A percentile compares a stretch with the other conserved stretches of the same genome.
These are phyloP conservation scores for Talaromyces wortmannii DNA, from an alignment of 495 filamentous ascomycete genomes.

Conservation along the genomic window DNA sequence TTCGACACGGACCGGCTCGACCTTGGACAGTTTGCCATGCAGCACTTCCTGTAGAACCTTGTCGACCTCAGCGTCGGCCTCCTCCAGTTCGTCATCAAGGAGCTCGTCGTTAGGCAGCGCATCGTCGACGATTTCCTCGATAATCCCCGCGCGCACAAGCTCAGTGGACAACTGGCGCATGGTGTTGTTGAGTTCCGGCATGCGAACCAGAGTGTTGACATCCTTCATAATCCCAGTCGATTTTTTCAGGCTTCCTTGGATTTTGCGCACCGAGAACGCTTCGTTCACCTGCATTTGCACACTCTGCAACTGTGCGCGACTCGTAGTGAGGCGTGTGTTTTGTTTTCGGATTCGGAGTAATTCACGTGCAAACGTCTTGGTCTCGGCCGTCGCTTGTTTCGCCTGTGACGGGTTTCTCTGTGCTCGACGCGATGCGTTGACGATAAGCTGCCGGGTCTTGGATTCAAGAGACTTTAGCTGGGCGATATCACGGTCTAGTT, in stretches of 20 bases:
- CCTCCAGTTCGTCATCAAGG: conserved; percentile 75
- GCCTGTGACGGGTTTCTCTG: conserved; percentile 68
- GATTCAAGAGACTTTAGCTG: conserved; percentile 66
- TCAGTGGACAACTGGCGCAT: conserved; percentile 87
- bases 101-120: conserved; percentile 65
- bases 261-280: conserved; percentile 91
- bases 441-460: conserved; percentile 82
- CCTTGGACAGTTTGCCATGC: conserved; percentile 70
- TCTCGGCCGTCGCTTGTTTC: conserved; percentile 68
- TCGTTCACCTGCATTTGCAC: conserved; percentile 98
- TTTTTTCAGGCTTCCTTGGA: conserved; percentile 84
- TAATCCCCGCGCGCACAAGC: conserved; percentile 88
- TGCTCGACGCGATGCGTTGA: conserved; percentile 70
- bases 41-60: conserved; percentile 87
- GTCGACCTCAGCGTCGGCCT: conserved; percentile 86
- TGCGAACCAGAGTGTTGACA: conserved; percentile 75
- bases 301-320: conserved; percentile 84
- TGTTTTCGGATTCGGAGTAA: conserved; percentile 78
- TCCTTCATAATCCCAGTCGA: conserved; percentile 94
- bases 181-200: conserved; percentile 82
- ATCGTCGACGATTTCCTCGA: conserved; percentile 95
- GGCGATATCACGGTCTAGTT: conserved; percentile 88
- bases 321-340: conserved; percentile 64
- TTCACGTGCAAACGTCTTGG: conserved; percentile 81
- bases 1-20: conserved; percentile 45